Evolutionary conservation across 768 basidiomycete species (phyloP).

Genomic region (Strobilomyces dryophilus): DNA sequence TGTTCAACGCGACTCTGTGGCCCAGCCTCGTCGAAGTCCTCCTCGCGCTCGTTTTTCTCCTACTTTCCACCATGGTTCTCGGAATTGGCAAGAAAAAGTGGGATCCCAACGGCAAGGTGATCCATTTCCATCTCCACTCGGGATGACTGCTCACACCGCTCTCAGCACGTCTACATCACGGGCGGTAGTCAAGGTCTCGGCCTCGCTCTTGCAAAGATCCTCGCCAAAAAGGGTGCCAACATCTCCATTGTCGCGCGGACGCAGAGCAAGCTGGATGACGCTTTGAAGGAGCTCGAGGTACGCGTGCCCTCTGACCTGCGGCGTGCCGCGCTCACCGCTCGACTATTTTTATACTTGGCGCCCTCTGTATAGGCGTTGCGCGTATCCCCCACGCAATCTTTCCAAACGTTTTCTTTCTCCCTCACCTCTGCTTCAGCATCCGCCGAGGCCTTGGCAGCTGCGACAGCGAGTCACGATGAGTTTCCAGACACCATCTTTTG

Average conservation of each 20-base stretch:
- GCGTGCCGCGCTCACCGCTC: neutral
- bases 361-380: slow-evolving; percentile 42
- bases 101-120: slow-evolving; percentile 46
- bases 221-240: slow-evolving; percentile 68
- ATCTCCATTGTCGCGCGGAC: slow-evolving; percentile 85
- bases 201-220: slow-evolving; percentile 61
- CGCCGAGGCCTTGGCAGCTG: slow-evolving; percentile 57
- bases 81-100: slow-evolving; percentile 35
- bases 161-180: slow-evolving; percentile 80
- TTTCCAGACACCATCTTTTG: slow-evolving; percentile 75
- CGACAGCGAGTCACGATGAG: slow-evolving; percentile 49
- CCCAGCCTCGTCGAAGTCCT: slow-evolving; percentile 1
- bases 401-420: slow-evolving; percentile 65
- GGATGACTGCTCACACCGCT: no score
- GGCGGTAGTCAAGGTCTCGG: slow-evolving; percentile 84
- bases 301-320: slow-evolving; percentile 7
- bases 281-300: slow-evolving; percentile 64
- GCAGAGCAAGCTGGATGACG: slow-evolving; percentile 55
- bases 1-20: neutral
- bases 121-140: no score
- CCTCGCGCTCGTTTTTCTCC: slow-evolving; percentile 10
- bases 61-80: slow-evolving; percentile 15
- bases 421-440: slow-evolving; percentile 52
- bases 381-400: slow-evolving; percentile 51
- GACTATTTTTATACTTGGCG: neutral